Conservation (phyloP, 257 asterid genomes). For the Solanum rostratum region DNA sequence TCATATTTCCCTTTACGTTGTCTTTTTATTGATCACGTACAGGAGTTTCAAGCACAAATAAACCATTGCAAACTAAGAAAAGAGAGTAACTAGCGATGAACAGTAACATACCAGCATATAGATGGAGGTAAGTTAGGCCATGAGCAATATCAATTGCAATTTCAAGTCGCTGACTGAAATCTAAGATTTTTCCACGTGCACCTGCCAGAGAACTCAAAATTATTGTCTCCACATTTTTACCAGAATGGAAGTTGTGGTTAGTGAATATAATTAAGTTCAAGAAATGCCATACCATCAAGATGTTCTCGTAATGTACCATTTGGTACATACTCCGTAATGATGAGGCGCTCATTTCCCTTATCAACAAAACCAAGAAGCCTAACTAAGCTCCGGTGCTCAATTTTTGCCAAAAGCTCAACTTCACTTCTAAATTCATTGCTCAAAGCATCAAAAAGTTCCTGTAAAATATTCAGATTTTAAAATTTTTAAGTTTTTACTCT, state of each 20-base stretch:
- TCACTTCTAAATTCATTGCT: slow-evolving; percentile 75
- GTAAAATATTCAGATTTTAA: slow-evolving; percentile 6
- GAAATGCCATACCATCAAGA: slow-evolving; percentile 64
- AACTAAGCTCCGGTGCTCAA: slow-evolving; percentile 91
- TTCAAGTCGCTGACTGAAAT: slow-evolving; percentile 88
- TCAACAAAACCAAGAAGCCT: slow-evolving; percentile 91
- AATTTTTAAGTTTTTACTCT: background rate
- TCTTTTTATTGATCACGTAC: background rate
- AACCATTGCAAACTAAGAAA: background rate
- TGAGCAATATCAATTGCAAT: slow-evolving; percentile 89
- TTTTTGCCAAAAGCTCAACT: slow-evolving; percentile 90
- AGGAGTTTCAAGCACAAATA: background rate
- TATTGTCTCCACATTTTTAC: background rate
- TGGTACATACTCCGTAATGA: slow-evolving; percentile 86
- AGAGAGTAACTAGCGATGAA: background rate
- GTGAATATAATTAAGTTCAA: background rate
- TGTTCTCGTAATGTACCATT: slow-evolving; percentile 97
- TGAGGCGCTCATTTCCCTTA: slow-evolving; percentile 71
- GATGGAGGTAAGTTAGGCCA: slow-evolving; percentile 88
- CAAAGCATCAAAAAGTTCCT: slow-evolving; percentile 57
- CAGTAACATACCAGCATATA: slow-evolving; percentile 63
- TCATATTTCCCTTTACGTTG: background rate
- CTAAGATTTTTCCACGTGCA: slow-evolving; percentile 56
- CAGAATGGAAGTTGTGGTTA: background rate
- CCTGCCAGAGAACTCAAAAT: slow-evolving; percentile 40